Conservation (phyloP, 179 eudicot species). For the Beta corolliflora region DNA sequence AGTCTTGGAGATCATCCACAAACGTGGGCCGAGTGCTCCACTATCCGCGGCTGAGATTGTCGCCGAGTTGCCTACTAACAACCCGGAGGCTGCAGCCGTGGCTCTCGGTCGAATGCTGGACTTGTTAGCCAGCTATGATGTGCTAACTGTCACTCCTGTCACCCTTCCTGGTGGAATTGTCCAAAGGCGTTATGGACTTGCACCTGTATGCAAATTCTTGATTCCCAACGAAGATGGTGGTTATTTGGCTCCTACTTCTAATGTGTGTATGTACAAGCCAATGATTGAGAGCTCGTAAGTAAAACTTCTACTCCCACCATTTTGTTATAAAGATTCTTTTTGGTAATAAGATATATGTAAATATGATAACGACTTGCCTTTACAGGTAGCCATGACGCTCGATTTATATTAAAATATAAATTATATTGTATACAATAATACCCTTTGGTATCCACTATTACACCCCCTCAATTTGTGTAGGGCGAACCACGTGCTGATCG, state of each 20-base stretch:
- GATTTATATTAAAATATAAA: too few relatives aligned
- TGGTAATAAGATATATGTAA: too few relatives aligned
- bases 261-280: background rate
- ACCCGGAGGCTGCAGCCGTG: constrained; percentile 10
- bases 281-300: constrained; percentile 7
- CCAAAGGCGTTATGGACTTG: constrained; percentile 25
- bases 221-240: constrained; percentile 25
- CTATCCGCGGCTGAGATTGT: constrained; percentile 17
- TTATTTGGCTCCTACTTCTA: constrained; percentile 8
- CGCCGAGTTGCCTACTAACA: constrained; percentile 14
- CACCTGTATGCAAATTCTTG: constrained; percentile 26
- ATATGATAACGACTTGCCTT: too few relatives aligned
- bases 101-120: constrained; percentile 20
- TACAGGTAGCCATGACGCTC: too few relatives aligned
- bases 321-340: too few relatives aligned
- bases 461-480: too few relatives aligned
- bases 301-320: too few relatives aligned
- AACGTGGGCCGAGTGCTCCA: constrained; percentile 5
- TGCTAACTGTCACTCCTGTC: constrained; percentile 10
- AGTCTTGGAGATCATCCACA: constrained; percentile 21
- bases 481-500: too few relatives aligned
- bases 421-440: too few relatives aligned
- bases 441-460: too few relatives aligned
- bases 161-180: background rate
- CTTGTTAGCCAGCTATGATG: constrained; percentile 19